Evolutionary conservation across 441 rosid genomes (phyloP).

Genomic region (Adansonia gregorii): DNA sequence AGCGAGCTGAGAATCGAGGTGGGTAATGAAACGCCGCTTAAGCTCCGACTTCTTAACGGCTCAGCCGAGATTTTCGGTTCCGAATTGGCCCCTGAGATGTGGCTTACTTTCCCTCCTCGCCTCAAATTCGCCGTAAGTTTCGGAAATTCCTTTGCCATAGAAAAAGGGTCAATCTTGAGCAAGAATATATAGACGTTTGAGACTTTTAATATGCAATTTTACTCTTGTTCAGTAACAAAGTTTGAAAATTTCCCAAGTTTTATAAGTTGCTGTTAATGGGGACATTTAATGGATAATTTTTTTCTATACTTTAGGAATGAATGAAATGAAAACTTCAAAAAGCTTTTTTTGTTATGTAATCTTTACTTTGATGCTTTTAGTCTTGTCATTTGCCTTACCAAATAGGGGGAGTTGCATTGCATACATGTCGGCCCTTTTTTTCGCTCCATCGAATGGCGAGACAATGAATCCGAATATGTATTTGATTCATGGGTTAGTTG

Average conservation of each 20-base stretch:
- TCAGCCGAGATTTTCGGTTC: slow-evolving; percentile 90
- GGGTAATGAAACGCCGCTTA: slow-evolving; percentile 63
- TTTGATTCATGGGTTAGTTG: neutral
- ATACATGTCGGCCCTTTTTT: neutral
- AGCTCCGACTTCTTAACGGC: slow-evolving; percentile 74
- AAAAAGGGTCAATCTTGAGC: neutral
- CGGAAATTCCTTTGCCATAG: neutral
- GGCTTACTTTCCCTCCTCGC: slow-evolving; percentile 89
- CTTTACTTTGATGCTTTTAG: neutral
- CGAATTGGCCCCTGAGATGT: slow-evolving; percentile 85
- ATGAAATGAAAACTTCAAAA: neutral
- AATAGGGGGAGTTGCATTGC: neutral
- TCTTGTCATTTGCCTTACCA: neutral
- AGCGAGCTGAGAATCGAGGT: slow-evolving; percentile 89
- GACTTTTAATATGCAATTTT: neutral
- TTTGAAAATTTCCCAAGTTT: neutral
- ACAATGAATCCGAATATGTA: no score
- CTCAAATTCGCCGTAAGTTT: slow-evolving; percentile 74
- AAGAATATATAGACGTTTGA: neutral
- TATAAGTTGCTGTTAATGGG: neutral
- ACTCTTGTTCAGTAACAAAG: neutral
- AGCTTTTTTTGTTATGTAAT: neutral
- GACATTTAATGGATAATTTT: neutral
- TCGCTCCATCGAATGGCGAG: no score
- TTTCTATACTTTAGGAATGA: neutral